These are phyloP conservation scores for Rubia peregrina DNA, from an alignment of 305 asterid genomes.

Conservation along the genomic window DNA sequence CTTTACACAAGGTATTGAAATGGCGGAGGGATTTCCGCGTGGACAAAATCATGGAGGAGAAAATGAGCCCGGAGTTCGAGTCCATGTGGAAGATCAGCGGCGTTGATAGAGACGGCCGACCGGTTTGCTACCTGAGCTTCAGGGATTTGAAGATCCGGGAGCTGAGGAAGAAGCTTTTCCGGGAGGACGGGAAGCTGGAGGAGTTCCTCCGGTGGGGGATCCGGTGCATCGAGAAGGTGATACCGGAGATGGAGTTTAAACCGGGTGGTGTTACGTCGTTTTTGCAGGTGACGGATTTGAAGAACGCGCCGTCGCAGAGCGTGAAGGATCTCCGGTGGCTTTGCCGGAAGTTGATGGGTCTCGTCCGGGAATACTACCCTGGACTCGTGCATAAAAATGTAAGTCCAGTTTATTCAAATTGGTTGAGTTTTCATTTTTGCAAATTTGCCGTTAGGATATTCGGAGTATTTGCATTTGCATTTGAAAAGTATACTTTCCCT, in stretches of 20 bases:
- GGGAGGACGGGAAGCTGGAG: conserved; percentile 22
- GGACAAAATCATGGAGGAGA: conserved; percentile 26
- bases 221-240: conserved; percentile 53
- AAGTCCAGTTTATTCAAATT: conserved; percentile 16
- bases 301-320: conserved; percentile 37
- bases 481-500: too few species aligned
- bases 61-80: conserved; percentile 28
- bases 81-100: conserved; percentile 48
- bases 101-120: conserved; percentile 52
- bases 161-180: conserved; percentile 21
- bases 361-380: conserved; percentile 64
- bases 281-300: conserved; percentile 58
- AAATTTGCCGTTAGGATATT: too few species aligned
- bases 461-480: too few species aligned
- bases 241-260: conserved; percentile 43
- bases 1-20: conserved; percentile 25
- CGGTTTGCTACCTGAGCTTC: conserved; percentile 47
- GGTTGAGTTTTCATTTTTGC: too few species aligned
- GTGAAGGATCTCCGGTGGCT: conserved; percentile 45
- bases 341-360: conserved; percentile 37
- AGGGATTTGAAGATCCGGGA: conserved; percentile 27
- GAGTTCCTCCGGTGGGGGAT: conserved; percentile 68
- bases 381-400: conserved; percentile 62
- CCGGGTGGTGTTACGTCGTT: conserved; percentile 59
- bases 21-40: conserved; percentile 55